phyloP scores from a whole-genome alignment of 2,329 filamentous ascomycete species.

The Passalora sequoiae region DNA sequence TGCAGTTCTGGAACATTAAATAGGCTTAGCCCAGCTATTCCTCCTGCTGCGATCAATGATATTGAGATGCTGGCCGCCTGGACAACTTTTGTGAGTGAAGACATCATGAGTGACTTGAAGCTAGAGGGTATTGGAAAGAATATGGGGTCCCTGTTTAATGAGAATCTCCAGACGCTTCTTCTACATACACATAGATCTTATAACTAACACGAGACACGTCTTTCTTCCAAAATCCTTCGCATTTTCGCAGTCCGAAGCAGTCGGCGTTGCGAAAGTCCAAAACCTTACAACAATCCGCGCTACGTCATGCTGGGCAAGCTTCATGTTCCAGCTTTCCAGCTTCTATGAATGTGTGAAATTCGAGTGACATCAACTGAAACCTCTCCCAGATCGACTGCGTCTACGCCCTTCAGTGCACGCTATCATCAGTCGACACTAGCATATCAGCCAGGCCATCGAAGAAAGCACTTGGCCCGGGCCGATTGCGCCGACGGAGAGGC shows the following conservation, averaged over 20 bases:
- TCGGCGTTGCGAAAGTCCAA: background rate
- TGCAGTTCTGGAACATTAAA: conserved; percentile 25
- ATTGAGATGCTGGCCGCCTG: conserved; percentile 22
- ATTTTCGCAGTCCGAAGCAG: background rate
- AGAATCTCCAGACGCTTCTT: too few relatives aligned
- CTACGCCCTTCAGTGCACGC: too few relatives aligned
- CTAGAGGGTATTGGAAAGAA: background rate
- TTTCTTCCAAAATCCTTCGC: background rate
- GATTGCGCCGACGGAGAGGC: too few relatives aligned
- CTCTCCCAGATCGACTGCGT: too few relatives aligned
- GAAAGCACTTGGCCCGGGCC: too few relatives aligned
- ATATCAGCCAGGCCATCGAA: too few relatives aligned
- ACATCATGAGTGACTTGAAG: conserved; percentile 2
- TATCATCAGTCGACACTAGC: too few relatives aligned
- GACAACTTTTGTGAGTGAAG: background rate
- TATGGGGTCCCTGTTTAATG: too few relatives aligned
- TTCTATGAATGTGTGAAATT: background rate
- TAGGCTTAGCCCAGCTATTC: conserved; percentile 23
- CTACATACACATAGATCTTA: background rate
- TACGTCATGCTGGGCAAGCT: background rate
- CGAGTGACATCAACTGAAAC: too few relatives aligned
- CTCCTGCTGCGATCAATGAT: conserved; percentile 24
- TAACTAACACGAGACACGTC: background rate
- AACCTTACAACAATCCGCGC: background rate
- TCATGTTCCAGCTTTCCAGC: background rate